Evolutionary conservation across 306 rosid species (phyloP).

Genomic region (Castanea sativa): DNA sequence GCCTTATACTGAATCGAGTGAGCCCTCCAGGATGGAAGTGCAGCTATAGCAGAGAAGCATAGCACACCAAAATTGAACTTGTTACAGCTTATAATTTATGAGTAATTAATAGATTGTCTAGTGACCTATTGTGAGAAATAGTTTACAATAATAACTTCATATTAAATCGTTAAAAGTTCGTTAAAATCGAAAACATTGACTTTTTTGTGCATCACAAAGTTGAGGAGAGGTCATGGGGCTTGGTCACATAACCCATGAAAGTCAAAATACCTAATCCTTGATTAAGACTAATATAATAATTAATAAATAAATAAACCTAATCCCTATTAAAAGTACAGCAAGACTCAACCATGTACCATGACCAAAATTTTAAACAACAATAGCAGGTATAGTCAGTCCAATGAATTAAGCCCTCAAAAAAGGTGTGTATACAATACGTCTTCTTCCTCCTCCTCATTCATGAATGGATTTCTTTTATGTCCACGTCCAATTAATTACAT

Average conservation of each 20-base stretch:
- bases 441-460: slow-evolving; percentile 1
- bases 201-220: neutral
- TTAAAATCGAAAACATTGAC: too few species aligned
- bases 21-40: too few species aligned
- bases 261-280: neutral
- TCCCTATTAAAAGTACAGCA: neutral
- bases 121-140: too few species aligned
- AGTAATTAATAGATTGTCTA: too few species aligned
- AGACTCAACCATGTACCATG: slow-evolving; percentile 26
- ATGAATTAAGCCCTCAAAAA: neutral
- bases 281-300: too few species aligned
- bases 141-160: too few species aligned
- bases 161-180: too few species aligned
- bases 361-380: neutral
- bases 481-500: slow-evolving; percentile 19
- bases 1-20: too few species aligned
- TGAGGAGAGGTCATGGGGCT: neutral
- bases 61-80: too few species aligned
- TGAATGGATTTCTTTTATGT: slow-evolving; percentile 1
- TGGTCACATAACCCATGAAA: neutral
- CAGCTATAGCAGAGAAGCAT: too few species aligned
- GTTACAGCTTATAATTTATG: too few species aligned
- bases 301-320: neutral
- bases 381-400: slow-evolving; percentile 10
- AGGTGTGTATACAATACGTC: neutral